A percentile compares a stretch with the other conserved stretches of the same genome.
phyloP scores from a whole-genome alignment of 345 rosid species.

The Brassica incana region DNA sequence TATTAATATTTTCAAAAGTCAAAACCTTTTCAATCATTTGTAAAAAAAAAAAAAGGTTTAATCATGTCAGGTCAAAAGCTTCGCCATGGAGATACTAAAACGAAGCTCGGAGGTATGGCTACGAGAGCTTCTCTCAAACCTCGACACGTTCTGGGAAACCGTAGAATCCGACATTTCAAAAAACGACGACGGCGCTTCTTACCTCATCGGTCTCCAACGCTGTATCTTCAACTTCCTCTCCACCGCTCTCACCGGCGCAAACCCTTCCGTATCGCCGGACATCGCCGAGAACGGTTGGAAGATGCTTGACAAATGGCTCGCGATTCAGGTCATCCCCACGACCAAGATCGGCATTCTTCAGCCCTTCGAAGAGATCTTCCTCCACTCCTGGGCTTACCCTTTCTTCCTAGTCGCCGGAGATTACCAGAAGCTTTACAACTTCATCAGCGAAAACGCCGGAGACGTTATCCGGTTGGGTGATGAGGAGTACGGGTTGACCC shows the following conservation, averaged over 20 bases:
- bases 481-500: conserved; percentile 60
- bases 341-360: conserved; percentile 45
- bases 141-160: conserved; percentile 57
- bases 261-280: conserved; percentile 48
- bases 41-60: background rate
- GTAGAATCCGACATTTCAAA: conserved; percentile 50
- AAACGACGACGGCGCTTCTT: conserved; percentile 46
- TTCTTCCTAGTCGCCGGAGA: conserved; percentile 53
- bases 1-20: background rate
- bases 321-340: conserved; percentile 65
- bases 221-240: conserved; percentile 62
- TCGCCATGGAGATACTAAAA: conserved; percentile 57
- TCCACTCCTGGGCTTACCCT: conserved; percentile 83
- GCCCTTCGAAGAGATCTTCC: conserved; percentile 70
- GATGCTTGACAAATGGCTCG: conserved; percentile 64
- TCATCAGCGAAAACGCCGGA: conserved; percentile 51
- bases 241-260: conserved; percentile 61
- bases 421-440: conserved; percentile 56
- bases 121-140: conserved; percentile 46
- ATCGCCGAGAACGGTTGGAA: conserved; percentile 51
- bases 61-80: conserved; percentile 51
- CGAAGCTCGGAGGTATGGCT: conserved; percentile 71
- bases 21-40: background rate
- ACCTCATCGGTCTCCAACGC: conserved; percentile 50
- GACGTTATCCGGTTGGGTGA: conserved; percentile 52